Evolutionary conservation across 2,329 filamentous ascomycete genomes (phyloP), one percentile per base, ranked within the genome.

Genomic region (Fusarium sp.): DNA sequence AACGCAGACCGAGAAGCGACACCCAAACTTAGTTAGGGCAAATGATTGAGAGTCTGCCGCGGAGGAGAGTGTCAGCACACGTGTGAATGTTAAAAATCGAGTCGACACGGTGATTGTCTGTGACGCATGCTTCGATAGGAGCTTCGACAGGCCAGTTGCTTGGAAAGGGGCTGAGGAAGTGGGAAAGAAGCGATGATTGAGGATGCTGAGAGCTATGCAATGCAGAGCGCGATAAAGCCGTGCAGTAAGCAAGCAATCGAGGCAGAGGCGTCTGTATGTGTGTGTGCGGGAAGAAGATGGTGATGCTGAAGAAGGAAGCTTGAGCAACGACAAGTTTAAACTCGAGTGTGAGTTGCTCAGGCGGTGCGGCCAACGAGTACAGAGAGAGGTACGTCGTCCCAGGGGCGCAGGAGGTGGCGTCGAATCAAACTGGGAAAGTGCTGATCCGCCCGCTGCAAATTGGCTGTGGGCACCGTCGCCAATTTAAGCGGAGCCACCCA

Each of bases 371-470:
- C 14, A 25, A 22, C 13, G 22, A 25, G 42, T 25, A 25, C 42
- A 45, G 38, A 35, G 14, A 45, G 42, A 47, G 42, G 42, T 78
- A 62, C 68, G 69, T 77, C 66, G 64, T 70, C 35, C 67, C 63
- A 71, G 71, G 71, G 74, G 70, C 71, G 77, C 77, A 78, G 75
- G 77, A 78, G 77, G 77, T 79, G 77, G 77, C 77, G 77, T 75
- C 74, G 75, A 73, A 74, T 74, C 71, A 76, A 74, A 70, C 62
- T 72, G 66, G 74, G 70, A 78, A 73, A 73, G 76, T 74, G 70
- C 78, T 74, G 76, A 78, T 78, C 76, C 74, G 74, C 74, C 73
- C 52, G 68, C 67, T 78, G 74, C 69, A 78, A 78, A 78, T 78
- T 78, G 73, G 73, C 35, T 75, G 76, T 78, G 76, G 76, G 59